These are phyloP conservation scores for Boletus tylopilopsis DNA, from an alignment of 768 basidiomycete species.

Conservation along the genomic window DNA sequence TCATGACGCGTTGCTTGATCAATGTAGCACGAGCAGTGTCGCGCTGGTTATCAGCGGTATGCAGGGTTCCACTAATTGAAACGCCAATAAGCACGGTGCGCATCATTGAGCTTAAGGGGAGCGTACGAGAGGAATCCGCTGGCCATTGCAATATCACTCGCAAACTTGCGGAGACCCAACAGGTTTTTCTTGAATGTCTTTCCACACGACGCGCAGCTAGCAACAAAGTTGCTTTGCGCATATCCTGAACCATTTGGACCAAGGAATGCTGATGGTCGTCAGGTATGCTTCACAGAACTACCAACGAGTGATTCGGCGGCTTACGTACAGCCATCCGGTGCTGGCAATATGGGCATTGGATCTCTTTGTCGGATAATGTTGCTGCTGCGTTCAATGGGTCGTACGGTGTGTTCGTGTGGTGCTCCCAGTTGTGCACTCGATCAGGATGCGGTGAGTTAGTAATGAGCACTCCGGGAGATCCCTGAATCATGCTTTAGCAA, in stretches of 20 bases:
- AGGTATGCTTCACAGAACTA: neutral
- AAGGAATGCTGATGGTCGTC: slow-evolving; percentile 34
- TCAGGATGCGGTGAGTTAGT: slow-evolving; percentile 3
- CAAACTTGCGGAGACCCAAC: slow-evolving; percentile 39
- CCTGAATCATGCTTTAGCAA: slow-evolving; percentile 2
- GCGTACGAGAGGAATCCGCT: slow-evolving; percentile 30
- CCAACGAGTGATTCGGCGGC: neutral
- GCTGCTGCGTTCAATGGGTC: slow-evolving; percentile 23
- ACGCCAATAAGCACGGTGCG: too few relatives aligned
- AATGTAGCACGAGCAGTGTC: slow-evolving; percentile 20
- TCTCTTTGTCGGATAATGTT: slow-evolving; percentile 12
- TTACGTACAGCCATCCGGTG: slow-evolving; percentile 17
- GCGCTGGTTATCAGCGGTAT: slow-evolving; percentile 15
- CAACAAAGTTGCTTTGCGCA: slow-evolving; percentile 38
- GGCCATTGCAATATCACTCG: slow-evolving; percentile 28
- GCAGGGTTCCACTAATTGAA: slow-evolving; percentile 33
- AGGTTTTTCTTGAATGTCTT: slow-evolving; percentile 35
- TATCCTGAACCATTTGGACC: slow-evolving; percentile 41
- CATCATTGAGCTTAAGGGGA: neutral
- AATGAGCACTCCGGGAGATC: slow-evolving; percentile 4
- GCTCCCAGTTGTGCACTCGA: slow-evolving; percentile 9
- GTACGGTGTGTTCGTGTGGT: neutral
- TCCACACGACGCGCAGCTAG: slow-evolving; percentile 33
- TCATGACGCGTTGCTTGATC: slow-evolving; percentile 20
- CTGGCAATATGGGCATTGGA: slow-evolving; percentile 32